phyloP scores from a whole-genome alignment of 140 eudicot genomes.

The Stevia rebaudiana region DNA sequence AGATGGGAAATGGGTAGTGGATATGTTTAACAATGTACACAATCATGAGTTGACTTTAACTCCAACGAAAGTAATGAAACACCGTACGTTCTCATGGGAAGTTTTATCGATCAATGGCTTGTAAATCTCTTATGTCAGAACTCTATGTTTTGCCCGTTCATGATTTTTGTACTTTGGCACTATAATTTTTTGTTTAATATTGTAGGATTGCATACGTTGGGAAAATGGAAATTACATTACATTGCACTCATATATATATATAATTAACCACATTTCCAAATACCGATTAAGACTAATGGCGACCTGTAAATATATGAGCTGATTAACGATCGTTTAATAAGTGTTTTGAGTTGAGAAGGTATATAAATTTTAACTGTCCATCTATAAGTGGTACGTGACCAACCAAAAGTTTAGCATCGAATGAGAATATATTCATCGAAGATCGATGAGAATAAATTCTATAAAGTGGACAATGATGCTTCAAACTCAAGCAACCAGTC shows the following conservation, averaged over 20 bases:
- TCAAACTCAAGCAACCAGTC: constrained; percentile 57
- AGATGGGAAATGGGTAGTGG: not conserved
- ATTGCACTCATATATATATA: no score
- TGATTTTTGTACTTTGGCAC: no score
- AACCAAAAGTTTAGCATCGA: constrained; percentile 29
- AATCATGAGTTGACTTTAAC: not conserved
- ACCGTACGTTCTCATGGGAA: not conserved
- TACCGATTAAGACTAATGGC: no score
- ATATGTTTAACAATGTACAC: not conserved
- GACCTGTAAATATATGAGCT: no score
- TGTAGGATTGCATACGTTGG: no score
- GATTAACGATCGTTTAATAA: no score
- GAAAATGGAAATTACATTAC: no score
- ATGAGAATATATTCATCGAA: constrained; percentile 58
- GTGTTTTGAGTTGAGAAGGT: constrained; percentile 21
- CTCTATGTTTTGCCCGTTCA: no score
- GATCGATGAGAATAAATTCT: constrained; percentile 58
- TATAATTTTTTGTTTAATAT: no score
- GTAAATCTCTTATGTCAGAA: not conserved
- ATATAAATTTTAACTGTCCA: constrained; percentile 24
- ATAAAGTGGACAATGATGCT: constrained; percentile 52
- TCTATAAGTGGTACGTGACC: constrained; percentile 25
- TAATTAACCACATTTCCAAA: no score
- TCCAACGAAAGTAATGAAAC: not conserved
- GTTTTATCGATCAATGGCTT: not conserved